These are phyloP conservation scores for Fomitopsis pinicola DNA, from an alignment of 1,284 basidiomycete genomes.

Conservation along the genomic window DNA sequence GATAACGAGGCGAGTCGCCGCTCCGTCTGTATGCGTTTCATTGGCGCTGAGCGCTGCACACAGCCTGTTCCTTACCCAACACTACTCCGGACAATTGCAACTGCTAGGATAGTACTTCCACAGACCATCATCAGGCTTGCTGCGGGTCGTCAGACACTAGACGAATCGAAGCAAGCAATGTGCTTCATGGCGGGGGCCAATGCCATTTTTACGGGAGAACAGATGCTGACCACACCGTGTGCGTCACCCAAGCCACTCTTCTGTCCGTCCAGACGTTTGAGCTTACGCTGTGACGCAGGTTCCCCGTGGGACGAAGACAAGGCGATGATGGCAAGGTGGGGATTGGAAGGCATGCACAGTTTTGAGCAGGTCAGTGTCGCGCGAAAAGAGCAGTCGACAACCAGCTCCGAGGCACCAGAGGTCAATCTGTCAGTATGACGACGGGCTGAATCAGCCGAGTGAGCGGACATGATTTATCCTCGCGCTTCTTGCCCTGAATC, in stretches of 20 bases:
- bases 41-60: not conserved
- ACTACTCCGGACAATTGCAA: slow-evolving; percentile 91
- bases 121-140: slow-evolving; percentile 93
- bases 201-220: slow-evolving; percentile 95
- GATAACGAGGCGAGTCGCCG: slow-evolving; percentile 54
- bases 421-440: not conserved
- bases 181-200: slow-evolving; percentile 99
- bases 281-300: slow-evolving; percentile 36
- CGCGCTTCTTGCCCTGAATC: not conserved
- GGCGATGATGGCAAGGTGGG: slow-evolving; percentile 91
- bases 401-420: not conserved
- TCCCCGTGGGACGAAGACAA: slow-evolving; percentile 94
- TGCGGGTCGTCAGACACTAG: slow-evolving; percentile 88
- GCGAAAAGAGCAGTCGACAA: slow-evolving; percentile 40
- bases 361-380: slow-evolving; percentile 62
- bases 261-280: slow-evolving; percentile 8
- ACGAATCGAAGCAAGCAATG: slow-evolving; percentile 94
- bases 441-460: not conserved
- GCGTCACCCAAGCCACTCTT: slow-evolving; percentile 29
- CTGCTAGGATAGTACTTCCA: slow-evolving; percentile 90
- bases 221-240: slow-evolving; percentile 97
- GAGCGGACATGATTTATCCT: not conserved
- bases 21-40: not conserved
- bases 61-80: slow-evolving; percentile 81
- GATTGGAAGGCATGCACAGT: slow-evolving; percentile 85